A percentile compares a stretch with the other conserved stretches of the same genome.
phyloP scores from a whole-genome alignment of 441 rosid species.

The Monsonia emarginata region DNA sequence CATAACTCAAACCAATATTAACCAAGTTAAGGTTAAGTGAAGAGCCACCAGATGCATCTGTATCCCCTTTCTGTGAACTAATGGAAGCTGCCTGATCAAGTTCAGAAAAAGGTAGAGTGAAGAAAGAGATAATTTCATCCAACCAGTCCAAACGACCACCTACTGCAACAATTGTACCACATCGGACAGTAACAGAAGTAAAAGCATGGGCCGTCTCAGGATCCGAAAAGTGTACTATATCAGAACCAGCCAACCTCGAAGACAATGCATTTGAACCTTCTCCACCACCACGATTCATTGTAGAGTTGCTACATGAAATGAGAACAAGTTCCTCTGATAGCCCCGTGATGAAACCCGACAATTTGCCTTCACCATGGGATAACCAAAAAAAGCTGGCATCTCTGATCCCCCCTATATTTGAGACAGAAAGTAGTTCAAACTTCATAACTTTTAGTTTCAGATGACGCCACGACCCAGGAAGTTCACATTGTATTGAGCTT shows the following conservation, averaged over 20 bases:
- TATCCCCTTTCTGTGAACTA: constrained; percentile 27
- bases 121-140: constrained; percentile 59
- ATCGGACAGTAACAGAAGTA: constrained; percentile 55
- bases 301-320: constrained; percentile 73
- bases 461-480: constrained; percentile 79
- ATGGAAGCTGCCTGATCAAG: constrained; percentile 26
- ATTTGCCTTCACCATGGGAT: constrained; percentile 67
- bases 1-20: constrained; percentile 84
- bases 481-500: constrained; percentile 64
- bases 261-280: constrained; percentile 89
- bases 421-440: constrained; percentile 52
- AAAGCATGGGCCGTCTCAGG: constrained; percentile 41
- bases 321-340: constrained; percentile 54
- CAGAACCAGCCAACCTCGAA: constrained; percentile 73
- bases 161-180: constrained; percentile 72
- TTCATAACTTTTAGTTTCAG: constrained; percentile 55
- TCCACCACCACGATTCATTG: constrained; percentile 90
- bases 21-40: constrained; percentile 70
- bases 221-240: constrained; percentile 58
- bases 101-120: constrained; percentile 40
- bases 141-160: constrained; percentile 99
- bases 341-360: constrained; percentile 65
- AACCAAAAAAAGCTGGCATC: constrained; percentile 71
- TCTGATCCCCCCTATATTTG: constrained; percentile 59
- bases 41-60: constrained; percentile 30